Base-by-base conservation (phyloP, 2,329 filamentous ascomycete species). In the Cercospora canescens region DNA sequence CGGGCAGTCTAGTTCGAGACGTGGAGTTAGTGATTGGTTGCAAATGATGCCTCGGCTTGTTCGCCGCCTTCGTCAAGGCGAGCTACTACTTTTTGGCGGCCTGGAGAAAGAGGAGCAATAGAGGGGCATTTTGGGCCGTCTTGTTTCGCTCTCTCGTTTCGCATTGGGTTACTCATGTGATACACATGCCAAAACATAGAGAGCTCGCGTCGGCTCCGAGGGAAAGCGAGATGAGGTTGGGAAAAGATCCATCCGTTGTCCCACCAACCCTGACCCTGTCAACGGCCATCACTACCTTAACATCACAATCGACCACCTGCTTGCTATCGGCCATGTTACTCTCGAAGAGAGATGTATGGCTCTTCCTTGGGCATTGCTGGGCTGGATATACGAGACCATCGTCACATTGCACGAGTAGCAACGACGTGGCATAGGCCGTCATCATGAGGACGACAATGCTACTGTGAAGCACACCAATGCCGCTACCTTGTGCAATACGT, bases 131-230 rank as follows among this genome's bases (percentile, higher is more conserved):
- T 50, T 26, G 57, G 18, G 50, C 24, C 28, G 24, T 54, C 59
- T 21, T 61, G 59, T 61, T 50, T 61, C 59, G 59, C 41, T 60
- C 41, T 61, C 59, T 61, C 59, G 59, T 50, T 50, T 60, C 37
- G 45, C 37, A 50, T 26, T 60, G 26, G 21, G 39, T 32, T 21
- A 30, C 35, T 12, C 32, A 55, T 55, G 52, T 55, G 52, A 55
- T 55, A 28, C 32, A 24, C 24, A 24, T 56, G 54, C 54, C 54
- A 32, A 56, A 21, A 4, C 18, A 5, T 24, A 14, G 28, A 12
- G 16, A 7, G 52, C 52, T 56, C 34, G 52, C 21, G n/a, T 56
- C 52, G 52, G 52, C 52, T 26, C 52, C 52, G n/a, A 56, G 32
- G 52, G 26, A 30, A 24, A 32, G 28, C 28, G 18, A 56, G 28